Base-by-base conservation (phyloP, 345 rosid species). In the Syzygium aromaticum region DNA sequence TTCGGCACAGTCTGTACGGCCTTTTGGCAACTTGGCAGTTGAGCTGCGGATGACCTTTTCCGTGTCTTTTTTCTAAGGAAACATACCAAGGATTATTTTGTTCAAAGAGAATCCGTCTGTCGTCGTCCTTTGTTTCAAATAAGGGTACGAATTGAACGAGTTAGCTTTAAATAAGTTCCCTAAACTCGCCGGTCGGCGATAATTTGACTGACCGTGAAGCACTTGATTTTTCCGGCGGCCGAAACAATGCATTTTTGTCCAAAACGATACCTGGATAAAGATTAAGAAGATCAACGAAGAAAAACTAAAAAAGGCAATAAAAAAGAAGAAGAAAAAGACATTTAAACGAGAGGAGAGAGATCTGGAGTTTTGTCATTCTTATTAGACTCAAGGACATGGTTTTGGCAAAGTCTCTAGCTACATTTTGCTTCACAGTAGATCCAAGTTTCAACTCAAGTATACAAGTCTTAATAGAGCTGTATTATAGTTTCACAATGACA, bases 21-120 rank as follows among this genome's bases (percentile, higher is more conserved):
- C 5, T 12, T 12, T 67, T 5, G 78, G 43, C 77, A 3, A 3
- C 57, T 19, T 7, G 57, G 61, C 27, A 23, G 64, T 25, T 57
- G 64, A 25, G 30, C 30, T 25, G 64, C 14, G 54, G 28, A 57
- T 25, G 27, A 57, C 64, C 64, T 11, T 59, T 59, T 27, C 0
- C 52, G 52, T 28, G 2, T 28, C 2, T 11, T 11, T 11, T 11
- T 59, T 27, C 27, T 3, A 51, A 59, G 64, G 30, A 5, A 59
- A 59, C 27, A 59, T 59, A 0, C 11, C 3, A 25, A 27, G 27
- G 64, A 25, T 27, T 59, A 11, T 27, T 27, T n/a, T 5, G 12
- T 11, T 11, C 4, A 5, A 0, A 59, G 27, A 13, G 3, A 12
- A 2, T 49, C 6, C 2, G 6, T 49, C 6, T 1, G 6, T 10